phyloP scores from a whole-genome alignment of 2,329 filamentous ascomycete genomes.

The Penicillium olsonii region DNA sequence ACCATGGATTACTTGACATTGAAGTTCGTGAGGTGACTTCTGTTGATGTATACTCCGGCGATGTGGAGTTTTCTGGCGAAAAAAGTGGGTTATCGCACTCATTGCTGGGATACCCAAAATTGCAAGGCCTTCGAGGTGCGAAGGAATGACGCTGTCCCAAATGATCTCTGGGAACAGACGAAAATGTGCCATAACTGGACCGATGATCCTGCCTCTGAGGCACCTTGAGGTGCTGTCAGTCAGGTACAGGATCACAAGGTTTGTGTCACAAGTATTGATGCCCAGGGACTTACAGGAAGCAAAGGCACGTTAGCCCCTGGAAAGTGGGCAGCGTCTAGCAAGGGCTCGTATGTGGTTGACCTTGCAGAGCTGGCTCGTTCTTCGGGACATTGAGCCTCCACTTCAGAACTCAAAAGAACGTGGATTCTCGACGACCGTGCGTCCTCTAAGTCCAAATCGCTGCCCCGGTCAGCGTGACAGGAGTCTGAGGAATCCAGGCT shows the following conservation, averaged over 20 bases:
- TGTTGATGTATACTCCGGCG: conserved; percentile 9
- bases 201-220: background rate
- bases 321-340: background rate
- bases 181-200: background rate
- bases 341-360: background rate
- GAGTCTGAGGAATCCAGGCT: background rate
- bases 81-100: conserved; percentile 7
- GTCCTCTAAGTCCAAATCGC: background rate
- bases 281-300: background rate
- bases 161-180: background rate
- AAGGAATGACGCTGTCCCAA: background rate
- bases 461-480: background rate
- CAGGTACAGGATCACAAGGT: background rate
- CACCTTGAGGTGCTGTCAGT: background rate
- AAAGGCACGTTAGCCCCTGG: background rate
- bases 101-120: background rate
- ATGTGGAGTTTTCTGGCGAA: conserved; percentile 16
- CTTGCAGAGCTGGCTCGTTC: background rate
- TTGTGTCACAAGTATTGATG: background rate
- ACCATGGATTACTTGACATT: conserved; percentile 18
- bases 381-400: background rate
- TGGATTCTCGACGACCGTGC: background rate
- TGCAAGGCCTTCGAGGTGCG: background rate
- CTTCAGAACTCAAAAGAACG: background rate
- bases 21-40: conserved; percentile 12